Percentiles rank a stretch among this genome's conserved stretches.
Evolutionary conservation across 805 yeast genomes (phyloP).

Genomic region (Candida morakotiae): DNA sequence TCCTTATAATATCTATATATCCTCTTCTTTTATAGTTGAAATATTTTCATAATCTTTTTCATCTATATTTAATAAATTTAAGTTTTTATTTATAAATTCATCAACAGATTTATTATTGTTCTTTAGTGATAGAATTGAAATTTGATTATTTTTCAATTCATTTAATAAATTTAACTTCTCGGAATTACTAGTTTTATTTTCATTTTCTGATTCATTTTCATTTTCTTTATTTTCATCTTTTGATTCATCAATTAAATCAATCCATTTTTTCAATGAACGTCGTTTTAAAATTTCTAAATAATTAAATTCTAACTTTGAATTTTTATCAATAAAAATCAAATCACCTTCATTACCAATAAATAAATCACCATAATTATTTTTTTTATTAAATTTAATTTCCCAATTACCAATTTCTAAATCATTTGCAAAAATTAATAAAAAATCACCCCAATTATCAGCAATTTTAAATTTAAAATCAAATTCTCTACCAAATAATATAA

Average conservation of each 20-base stretch:
- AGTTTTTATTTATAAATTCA: constrained; percentile 25
- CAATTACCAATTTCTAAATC: constrained; percentile 85
- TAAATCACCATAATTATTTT: constrained; percentile 45
- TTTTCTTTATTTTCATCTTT: constrained; percentile 6
- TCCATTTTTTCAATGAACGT: constrained; percentile 32
- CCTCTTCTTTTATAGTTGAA: constrained; percentile 1
- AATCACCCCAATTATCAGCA: constrained; percentile 88
- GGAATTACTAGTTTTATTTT: constrained; percentile 4
- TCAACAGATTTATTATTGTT: constrained; percentile 22
- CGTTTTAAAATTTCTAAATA: constrained; percentile 39
- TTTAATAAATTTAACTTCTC: constrained; percentile 11
- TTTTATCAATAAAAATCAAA: constrained; percentile 62
- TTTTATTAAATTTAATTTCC: constrained; percentile 59
- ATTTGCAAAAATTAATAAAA: constrained; percentile 74
- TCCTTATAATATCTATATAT: not conserved
- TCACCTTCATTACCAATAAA: constrained; percentile 70
- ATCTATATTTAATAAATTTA: constrained; percentile 19
- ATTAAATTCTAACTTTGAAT: constrained; percentile 38
- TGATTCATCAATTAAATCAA: constrained; percentile 17
- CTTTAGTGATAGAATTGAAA: constrained; percentile 16
- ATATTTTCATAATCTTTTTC: constrained; percentile 3
- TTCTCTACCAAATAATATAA: constrained; percentile 90
- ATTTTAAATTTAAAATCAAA: constrained; percentile 85
- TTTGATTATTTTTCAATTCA: constrained; percentile 19
- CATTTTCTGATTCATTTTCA: constrained; percentile 7